Evolutionary conservation across 1,284 basidiomycete species (phyloP).

Genomic region (Phlebopus sp.): DNA sequence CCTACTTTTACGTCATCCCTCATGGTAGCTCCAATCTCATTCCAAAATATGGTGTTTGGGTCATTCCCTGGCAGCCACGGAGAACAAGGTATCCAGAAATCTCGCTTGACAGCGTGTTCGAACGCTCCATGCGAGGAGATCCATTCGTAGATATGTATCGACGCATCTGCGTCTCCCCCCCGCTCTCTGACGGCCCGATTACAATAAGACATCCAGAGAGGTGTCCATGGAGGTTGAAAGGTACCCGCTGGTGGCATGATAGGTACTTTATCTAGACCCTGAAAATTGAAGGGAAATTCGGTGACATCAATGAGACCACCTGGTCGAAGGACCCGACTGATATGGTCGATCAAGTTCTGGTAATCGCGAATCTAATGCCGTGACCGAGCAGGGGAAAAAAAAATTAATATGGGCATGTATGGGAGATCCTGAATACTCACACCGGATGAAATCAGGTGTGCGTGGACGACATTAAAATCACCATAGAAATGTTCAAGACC

Average conservation of each 20-base stretch:
- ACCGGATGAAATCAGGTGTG: slow-evolving; percentile 65
- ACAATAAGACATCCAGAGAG: slow-evolving; percentile 58
- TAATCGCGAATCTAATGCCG: slow-evolving; percentile 64
- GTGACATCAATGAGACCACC: slow-evolving; percentile 63
- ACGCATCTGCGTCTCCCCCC: slow-evolving; percentile 63
- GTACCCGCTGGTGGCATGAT: slow-evolving; percentile 42
- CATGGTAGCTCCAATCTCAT: slow-evolving; percentile 35
- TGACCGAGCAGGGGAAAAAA: slow-evolving; percentile 10
- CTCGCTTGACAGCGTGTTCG: slow-evolving; percentile 52
- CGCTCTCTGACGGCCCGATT: slow-evolving; percentile 48
- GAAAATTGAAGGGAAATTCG: slow-evolving; percentile 67
- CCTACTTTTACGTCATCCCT: slow-evolving; percentile 44
- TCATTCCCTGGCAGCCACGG: slow-evolving; percentile 42
- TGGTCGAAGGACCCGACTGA: slow-evolving; percentile 62
- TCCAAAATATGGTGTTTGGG: slow-evolving; percentile 29
- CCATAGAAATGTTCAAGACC: slow-evolving; percentile 78
- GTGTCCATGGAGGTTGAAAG: slow-evolving; percentile 49
- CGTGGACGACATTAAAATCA: slow-evolving; percentile 71
- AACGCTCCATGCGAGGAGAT: slow-evolving; percentile 48
- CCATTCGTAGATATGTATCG: slow-evolving; percentile 53
- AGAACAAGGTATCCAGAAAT: slow-evolving; percentile 58
- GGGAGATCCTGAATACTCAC: slow-evolving; percentile 40
- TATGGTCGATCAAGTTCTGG: slow-evolving; percentile 60
- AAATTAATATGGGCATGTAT: slow-evolving; percentile 7
- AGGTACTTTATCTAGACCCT: slow-evolving; percentile 47